Conservation (phyloP, 768 basidiomycete genomes). For the Mycena vulgaris region DNA sequence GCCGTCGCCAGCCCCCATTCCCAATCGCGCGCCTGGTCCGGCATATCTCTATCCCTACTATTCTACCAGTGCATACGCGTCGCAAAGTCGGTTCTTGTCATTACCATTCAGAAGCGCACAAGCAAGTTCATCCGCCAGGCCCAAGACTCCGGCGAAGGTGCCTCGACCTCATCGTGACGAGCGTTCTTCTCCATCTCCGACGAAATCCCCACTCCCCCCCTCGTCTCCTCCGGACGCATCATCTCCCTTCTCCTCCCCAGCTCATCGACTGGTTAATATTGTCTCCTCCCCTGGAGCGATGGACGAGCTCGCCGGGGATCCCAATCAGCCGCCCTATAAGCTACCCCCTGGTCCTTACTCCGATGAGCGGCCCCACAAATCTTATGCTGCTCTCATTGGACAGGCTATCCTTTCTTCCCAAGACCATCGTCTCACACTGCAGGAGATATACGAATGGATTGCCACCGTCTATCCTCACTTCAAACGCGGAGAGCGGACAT, state of each 20-base stretch:
- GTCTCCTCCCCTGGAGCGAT: constrained; percentile 90
- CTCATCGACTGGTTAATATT: constrained; percentile 73
- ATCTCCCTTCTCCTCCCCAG: constrained; percentile 78
- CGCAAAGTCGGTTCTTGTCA: constrained; percentile 38
- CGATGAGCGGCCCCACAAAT: constrained; percentile 83
- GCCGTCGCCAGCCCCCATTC: constrained; percentile 47
- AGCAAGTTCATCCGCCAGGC: constrained; percentile 55
- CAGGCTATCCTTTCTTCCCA: constrained; percentile 92
- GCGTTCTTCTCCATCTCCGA: constrained; percentile 45
- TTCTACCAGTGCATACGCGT: constrained; percentile 46
- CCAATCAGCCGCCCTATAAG: constrained; percentile 69
- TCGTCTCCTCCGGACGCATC: constrained; percentile 68
- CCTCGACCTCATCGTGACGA: constrained; percentile 54
- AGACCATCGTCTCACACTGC: constrained; percentile 88
- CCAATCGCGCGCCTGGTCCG: constrained; percentile 33
- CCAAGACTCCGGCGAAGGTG: constrained; percentile 60
- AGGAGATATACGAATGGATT: constrained; percentile 98
- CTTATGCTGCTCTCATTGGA: constrained; percentile 96
- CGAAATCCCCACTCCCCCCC: constrained; percentile 67
- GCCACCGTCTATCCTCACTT: constrained; percentile 95
- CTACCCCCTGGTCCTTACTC: constrained; percentile 92
- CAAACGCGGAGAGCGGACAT: constrained; percentile 92
- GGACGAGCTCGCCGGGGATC: constrained; percentile 74
- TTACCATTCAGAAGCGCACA: constrained; percentile 50
- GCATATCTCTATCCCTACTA: constrained; percentile 55